phyloP scores from a whole-genome alignment of 73 alveolate genomes.

The Paramecium tetraurelia region DNA sequence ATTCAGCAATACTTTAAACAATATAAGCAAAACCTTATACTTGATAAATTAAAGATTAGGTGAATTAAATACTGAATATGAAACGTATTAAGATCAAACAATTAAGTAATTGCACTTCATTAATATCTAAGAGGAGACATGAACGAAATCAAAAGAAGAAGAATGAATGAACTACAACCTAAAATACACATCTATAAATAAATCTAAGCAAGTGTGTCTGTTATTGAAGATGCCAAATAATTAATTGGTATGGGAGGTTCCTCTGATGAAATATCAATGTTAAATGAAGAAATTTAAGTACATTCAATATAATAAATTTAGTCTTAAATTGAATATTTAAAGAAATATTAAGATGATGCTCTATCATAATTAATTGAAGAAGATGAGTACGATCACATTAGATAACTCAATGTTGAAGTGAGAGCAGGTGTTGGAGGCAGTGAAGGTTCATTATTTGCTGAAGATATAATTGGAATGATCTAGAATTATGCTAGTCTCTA shows the following conservation, averaged over 20 bases:
- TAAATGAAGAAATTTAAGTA: slow-evolving; percentile 25
- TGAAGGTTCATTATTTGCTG: slow-evolving; percentile 82
- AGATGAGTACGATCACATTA: slow-evolving; percentile 65
- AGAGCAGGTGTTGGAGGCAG: slow-evolving; percentile 90
- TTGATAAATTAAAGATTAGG: not conserved
- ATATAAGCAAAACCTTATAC: not conserved
- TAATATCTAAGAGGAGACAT: not conserved
- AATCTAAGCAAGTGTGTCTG: not conserved
- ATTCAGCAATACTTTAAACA: not conserved
- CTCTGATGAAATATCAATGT: not conserved
- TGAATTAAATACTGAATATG: not conserved
- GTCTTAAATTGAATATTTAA: slow-evolving; percentile 12
- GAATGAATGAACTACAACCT: slow-evolving; percentile 41
- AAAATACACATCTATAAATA: slow-evolving; percentile 22
- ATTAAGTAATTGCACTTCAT: not conserved
- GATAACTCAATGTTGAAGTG: slow-evolving; percentile 71
- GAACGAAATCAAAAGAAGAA: not conserved
- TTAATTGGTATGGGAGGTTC: not conserved
- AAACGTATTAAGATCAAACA: not conserved
- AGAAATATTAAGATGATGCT: slow-evolving; percentile 48
- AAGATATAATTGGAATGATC: slow-evolving; percentile 79
- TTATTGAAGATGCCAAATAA: not conserved
- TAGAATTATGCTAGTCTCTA: slow-evolving; percentile 32
- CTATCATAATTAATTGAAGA: not conserved
- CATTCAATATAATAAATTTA: not conserved